These are phyloP conservation scores for Colletotrichum chlorophyti DNA, from an alignment of 2,329 filamentous ascomycete species.

Conservation along the genomic window DNA sequence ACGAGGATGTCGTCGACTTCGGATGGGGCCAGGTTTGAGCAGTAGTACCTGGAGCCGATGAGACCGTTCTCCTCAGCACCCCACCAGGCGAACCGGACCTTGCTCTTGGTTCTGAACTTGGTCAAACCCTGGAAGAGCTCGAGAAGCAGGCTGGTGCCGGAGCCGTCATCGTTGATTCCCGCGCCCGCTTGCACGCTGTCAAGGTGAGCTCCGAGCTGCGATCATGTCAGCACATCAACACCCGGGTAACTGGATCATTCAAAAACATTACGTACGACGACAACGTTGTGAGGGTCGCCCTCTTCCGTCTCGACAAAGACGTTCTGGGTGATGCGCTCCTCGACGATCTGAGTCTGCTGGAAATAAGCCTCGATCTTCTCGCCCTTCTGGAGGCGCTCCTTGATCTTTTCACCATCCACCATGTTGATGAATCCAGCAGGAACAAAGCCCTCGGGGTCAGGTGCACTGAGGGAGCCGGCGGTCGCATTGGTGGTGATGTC, in stretches of 20 bases:
- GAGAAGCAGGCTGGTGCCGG: constrained; percentile 47
- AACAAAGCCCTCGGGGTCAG: constrained; percentile 36
- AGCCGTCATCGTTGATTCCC: constrained; percentile 55
- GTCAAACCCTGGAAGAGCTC: constrained; percentile 48
- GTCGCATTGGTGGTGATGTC: constrained; percentile 38
- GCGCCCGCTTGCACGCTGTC: constrained; percentile 52
- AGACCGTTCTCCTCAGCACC: constrained; percentile 53
- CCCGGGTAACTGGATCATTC: no score
- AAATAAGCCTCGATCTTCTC: constrained; percentile 44
- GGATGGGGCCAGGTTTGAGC: constrained; percentile 38
- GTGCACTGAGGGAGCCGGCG: constrained; percentile 37
- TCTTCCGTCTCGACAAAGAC: constrained; percentile 53
- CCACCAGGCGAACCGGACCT: constrained; percentile 53
- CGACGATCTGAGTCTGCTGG: constrained; percentile 43
- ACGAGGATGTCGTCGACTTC: constrained; percentile 45
- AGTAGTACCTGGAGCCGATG: constrained; percentile 43
- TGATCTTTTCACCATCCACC: constrained; percentile 48
- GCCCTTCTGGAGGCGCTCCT: constrained; percentile 44
- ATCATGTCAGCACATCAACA: no score
- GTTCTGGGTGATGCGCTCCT: constrained; percentile 50
- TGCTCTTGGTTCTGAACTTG: constrained; percentile 43
- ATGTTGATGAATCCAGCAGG: constrained; percentile 40
- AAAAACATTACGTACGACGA: constrained; percentile 42
- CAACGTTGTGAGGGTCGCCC: constrained; percentile 49
- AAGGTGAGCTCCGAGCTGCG: constrained; percentile 48